Conservation (phyloP, 108 stramenopile genomes). For the Fistulifera pelliculosa region DNA sequence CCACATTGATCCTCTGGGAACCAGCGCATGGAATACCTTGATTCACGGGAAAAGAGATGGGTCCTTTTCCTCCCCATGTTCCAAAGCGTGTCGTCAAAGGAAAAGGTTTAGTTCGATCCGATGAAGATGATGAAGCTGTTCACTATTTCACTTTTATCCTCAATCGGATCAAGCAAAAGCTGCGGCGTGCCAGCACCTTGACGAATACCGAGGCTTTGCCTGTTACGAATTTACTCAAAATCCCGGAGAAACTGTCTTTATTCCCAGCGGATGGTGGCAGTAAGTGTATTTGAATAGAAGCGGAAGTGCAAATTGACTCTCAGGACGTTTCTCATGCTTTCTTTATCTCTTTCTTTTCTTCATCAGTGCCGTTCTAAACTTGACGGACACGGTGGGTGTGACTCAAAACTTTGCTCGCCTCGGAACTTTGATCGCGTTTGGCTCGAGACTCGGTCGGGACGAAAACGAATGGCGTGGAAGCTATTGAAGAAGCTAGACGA, state of each 20-base stretch:
- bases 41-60: conserved; percentile 93
- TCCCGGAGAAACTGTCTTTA: conserved; percentile 92
- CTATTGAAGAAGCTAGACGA: conserved; percentile 74
- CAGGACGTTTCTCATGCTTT: too few relatives aligned
- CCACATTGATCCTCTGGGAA: conserved; percentile 95
- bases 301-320: too few relatives aligned
- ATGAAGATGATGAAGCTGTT: conserved; percentile 98
- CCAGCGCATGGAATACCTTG: conserved; percentile 97
- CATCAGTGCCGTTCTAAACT: conserved; percentile 79
- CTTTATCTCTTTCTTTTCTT: too few relatives aligned
- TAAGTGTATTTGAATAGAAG: too few relatives aligned
- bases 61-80: conserved; percentile 90
- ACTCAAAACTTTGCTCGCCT: conserved; percentile 94
- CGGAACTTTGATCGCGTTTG: conserved; percentile 92
- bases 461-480: conserved; percentile 90
- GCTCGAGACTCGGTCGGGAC: conserved; percentile 81
- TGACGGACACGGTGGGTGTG: conserved; percentile 91
- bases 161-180: conserved; percentile 83
- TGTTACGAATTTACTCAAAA: conserved; percentile 95
- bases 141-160: conserved; percentile 93
- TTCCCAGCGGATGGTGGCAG: conserved; percentile 98
- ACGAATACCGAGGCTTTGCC: conserved; percentile 57
- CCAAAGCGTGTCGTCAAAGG: conserved; percentile 86
- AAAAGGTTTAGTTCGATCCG: conserved; percentile 37
- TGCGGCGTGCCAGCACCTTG: conserved; percentile 15